A percentile compares a stretch with the other conserved stretches of the same genome.
phyloP scores from a whole-genome alignment of 1,284 basidiomycete species.

The Boletus sp. region DNA sequence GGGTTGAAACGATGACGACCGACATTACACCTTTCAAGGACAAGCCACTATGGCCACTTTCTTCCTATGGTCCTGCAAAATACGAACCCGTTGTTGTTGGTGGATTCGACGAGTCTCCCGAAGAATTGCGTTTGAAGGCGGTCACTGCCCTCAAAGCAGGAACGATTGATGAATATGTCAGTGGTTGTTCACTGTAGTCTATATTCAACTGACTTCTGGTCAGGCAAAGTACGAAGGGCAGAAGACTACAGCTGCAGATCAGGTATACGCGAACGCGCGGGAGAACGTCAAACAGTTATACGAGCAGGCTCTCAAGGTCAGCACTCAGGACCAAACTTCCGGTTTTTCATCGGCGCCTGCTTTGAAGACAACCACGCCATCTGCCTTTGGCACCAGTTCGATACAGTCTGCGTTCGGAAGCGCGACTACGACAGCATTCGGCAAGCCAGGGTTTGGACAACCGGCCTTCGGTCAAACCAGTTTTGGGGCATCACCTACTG shows the following conservation, averaged over 20 bases:
- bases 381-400: constrained; percentile 23
- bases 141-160: constrained; percentile 60
- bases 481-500: constrained; percentile 34
- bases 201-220: constrained; percentile 4
- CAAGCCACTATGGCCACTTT: constrained; percentile 82
- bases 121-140: constrained; percentile 80
- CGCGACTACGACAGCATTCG: constrained; percentile 39
- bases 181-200: neutral
- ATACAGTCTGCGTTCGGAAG: constrained; percentile 41
- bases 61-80: constrained; percentile 81
- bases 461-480: constrained; percentile 42
- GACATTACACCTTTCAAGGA: constrained; percentile 67
- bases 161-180: constrained; percentile 66
- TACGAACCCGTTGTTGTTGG: constrained; percentile 70
- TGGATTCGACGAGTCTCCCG: constrained; percentile 75
- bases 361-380: constrained; percentile 33
- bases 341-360: constrained; percentile 13
- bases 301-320: constrained; percentile 52
- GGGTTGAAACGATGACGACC: constrained; percentile 58
- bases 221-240: constrained; percentile 61
- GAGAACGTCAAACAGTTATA: constrained; percentile 52
- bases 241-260: constrained; percentile 46
- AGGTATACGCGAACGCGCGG: constrained; percentile 49
- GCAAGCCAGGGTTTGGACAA: constrained; percentile 42
- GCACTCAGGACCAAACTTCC: constrained; percentile 18